Evolutionary conservation across 768 basidiomycete species (phyloP).

Genomic region (Phylloporus sp.): DNA sequence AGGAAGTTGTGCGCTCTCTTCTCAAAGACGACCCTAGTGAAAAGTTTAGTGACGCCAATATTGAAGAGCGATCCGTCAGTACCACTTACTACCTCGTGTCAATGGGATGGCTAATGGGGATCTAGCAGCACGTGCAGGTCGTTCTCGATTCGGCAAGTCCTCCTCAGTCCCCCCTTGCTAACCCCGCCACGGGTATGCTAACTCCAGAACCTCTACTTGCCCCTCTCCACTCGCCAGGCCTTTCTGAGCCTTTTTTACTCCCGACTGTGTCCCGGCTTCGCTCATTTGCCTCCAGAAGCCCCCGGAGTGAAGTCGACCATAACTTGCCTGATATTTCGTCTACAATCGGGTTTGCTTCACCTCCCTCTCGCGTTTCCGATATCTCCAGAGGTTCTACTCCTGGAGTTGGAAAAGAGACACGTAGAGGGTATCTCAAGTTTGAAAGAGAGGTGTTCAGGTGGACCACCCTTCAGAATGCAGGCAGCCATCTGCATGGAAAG

Average conservation of each 20-base stretch:
- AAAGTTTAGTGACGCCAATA: constrained; percentile 20
- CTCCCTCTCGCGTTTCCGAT: constrained; percentile 62
- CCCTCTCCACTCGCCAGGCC: not conserved
- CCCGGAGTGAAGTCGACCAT: constrained; percentile 39
- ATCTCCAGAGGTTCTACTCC: constrained; percentile 64
- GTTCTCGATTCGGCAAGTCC: constrained; percentile 37
- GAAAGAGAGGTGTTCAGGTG: constrained; percentile 68
- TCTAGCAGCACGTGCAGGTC: constrained; percentile 32
- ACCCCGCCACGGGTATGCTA: constrained; percentile 30
- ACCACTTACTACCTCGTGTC: constrained; percentile 13
- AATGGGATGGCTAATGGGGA: constrained; percentile 20
- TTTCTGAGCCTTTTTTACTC: constrained; percentile 56
- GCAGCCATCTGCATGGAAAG: constrained; percentile 49
- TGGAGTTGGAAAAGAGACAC: constrained; percentile 29
- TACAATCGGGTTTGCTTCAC: constrained; percentile 44
- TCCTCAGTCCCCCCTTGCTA: constrained; percentile 36
- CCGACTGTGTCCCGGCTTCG: constrained; percentile 78
- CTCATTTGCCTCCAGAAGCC: constrained; percentile 52
- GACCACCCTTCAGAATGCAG: constrained; percentile 60
- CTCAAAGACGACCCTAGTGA: constrained; percentile 36
- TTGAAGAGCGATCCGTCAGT: constrained; percentile 33
- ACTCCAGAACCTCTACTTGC: constrained; percentile 26
- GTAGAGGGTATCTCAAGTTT: constrained; percentile 17
- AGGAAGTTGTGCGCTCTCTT: constrained; percentile 44
- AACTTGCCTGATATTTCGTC: constrained; percentile 41